phyloP scores from a whole-genome alignment of 768 basidiomycete species.

The Crassisporium funariophilum region DNA sequence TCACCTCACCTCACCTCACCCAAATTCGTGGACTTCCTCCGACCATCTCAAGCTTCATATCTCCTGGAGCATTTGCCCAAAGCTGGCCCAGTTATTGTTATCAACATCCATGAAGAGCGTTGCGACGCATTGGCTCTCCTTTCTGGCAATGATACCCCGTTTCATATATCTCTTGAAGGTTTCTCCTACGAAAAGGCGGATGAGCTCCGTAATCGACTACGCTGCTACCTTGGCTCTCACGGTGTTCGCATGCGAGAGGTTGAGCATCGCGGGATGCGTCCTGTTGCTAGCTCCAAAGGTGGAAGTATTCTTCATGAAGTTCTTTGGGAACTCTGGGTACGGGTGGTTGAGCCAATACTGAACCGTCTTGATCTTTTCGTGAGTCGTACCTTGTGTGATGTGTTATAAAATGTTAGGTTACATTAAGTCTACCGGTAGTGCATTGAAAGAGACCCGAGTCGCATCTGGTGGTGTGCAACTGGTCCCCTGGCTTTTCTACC shows the following conservation, averaged over 20 bases:
- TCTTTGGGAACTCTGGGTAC: slow-evolving; percentile 9
- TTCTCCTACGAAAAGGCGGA: slow-evolving; percentile 10
- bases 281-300: neutral
- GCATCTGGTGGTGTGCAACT: slow-evolving; percentile 30
- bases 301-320: slow-evolving; percentile 3
- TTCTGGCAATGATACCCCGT: slow-evolving; percentile 1
- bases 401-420: neutral
- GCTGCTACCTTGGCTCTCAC: neutral
- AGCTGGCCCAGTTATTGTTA: slow-evolving; percentile 19
- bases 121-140: slow-evolving; percentile 25
- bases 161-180: slow-evolving; percentile 11
- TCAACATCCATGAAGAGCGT: slow-evolving; percentile 16
- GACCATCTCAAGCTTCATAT: slow-evolving; percentile 6
- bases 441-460: neutral
- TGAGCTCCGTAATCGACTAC: neutral
- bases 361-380: slow-evolving; percentile 5
- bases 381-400: neutral
- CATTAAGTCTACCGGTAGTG: neutral
- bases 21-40: slow-evolving; percentile 24
- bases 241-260: slow-evolving; percentile 2
- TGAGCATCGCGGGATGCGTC: neutral
- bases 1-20: too few relatives aligned
- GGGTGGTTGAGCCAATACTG: slow-evolving; percentile 11
- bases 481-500: slow-evolving; percentile 28
- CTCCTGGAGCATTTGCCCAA: slow-evolving; percentile 9